phyloP scores from a whole-genome alignment of 2,329 filamentous ascomycete species.

The Didymosphaeria variabile region DNA sequence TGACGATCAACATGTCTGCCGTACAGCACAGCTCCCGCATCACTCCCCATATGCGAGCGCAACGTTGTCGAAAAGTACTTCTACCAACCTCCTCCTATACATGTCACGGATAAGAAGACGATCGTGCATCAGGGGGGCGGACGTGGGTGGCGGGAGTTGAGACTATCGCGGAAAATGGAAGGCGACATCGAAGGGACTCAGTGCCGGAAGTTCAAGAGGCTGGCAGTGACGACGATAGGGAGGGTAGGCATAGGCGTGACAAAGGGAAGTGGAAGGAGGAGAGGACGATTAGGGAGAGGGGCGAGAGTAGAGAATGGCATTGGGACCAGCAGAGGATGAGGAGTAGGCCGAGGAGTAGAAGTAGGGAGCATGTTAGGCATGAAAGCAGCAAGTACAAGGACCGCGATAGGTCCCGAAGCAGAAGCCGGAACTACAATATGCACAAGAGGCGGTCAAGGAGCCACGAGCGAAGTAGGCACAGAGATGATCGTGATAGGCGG shows the following conservation, averaged over 20 bases:
- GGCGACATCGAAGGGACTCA: no score
- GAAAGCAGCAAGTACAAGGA: not conserved
- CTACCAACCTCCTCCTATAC: not conserved
- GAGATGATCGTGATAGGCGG: not conserved
- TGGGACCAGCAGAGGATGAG: not conserved
- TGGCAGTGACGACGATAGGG: not conserved
- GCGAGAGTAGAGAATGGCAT: not conserved
- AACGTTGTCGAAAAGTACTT: not conserved
- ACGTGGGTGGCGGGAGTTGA: not conserved
- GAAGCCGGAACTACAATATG: not conserved
- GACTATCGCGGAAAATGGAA: not conserved
- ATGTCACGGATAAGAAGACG: not conserved
- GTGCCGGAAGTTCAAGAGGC: not conserved
- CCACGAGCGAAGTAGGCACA: conserved; percentile 3
- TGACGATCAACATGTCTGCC: not conserved
- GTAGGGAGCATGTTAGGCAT: not conserved
- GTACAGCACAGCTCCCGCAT: not conserved
- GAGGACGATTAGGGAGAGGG: conserved; percentile 1
- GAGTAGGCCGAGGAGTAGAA: not conserved
- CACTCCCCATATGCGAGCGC: not conserved
- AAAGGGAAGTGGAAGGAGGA: not conserved
- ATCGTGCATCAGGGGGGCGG: not conserved
- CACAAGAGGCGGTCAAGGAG: not conserved
- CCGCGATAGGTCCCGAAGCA: not conserved
- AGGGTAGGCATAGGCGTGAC: not conserved